Evolutionary conservation across 352 stramenopile genomes (phyloP).

Genomic region (Pythium coloratum): DNA sequence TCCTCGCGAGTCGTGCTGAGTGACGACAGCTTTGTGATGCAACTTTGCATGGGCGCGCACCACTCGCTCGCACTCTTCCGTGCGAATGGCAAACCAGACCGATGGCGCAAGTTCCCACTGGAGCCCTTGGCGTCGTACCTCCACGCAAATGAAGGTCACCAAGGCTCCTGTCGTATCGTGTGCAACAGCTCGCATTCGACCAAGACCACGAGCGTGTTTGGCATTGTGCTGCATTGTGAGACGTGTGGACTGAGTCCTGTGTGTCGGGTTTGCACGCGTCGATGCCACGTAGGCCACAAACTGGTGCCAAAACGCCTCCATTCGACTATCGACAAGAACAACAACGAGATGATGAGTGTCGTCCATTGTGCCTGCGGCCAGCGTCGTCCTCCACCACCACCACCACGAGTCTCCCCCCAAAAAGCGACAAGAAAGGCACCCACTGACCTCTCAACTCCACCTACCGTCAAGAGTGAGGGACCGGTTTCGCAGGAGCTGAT

Average conservation of each 20-base stretch:
- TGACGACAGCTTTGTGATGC: slow-evolving; percentile 39
- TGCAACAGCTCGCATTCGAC: slow-evolving; percentile 36
- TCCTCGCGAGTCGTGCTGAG: slow-evolving; percentile 20
- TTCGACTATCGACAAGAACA: background rate
- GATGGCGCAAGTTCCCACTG: slow-evolving; percentile 67
- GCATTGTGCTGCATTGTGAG: slow-evolving; percentile 49
- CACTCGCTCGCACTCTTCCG: slow-evolving; percentile 64
- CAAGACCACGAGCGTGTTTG: slow-evolving; percentile 27
- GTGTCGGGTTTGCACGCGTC: slow-evolving; percentile 49
- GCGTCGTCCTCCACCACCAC: slow-evolving; percentile 11
- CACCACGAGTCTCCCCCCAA: background rate
- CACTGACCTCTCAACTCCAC: background rate
- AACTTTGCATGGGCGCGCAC: slow-evolving; percentile 57
- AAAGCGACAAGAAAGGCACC: background rate
- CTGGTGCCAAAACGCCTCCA: slow-evolving; percentile 10
- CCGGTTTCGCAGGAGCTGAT: background rate
- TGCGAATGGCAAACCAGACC: slow-evolving; percentile 46
- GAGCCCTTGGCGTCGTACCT: slow-evolving; percentile 28
- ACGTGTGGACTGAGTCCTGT: slow-evolving; percentile 44
- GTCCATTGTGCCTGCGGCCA: slow-evolving; percentile 13
- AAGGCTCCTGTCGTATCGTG: slow-evolving; percentile 16
- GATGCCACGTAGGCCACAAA: slow-evolving; percentile 48
- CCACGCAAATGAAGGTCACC: slow-evolving; percentile 9
- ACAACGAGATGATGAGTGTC: background rate
- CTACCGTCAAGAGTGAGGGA: background rate